phyloP scores from a whole-genome alignment of 2,329 filamentous ascomycete genomes.

The Magnaporthiopsis rhizophila region DNA sequence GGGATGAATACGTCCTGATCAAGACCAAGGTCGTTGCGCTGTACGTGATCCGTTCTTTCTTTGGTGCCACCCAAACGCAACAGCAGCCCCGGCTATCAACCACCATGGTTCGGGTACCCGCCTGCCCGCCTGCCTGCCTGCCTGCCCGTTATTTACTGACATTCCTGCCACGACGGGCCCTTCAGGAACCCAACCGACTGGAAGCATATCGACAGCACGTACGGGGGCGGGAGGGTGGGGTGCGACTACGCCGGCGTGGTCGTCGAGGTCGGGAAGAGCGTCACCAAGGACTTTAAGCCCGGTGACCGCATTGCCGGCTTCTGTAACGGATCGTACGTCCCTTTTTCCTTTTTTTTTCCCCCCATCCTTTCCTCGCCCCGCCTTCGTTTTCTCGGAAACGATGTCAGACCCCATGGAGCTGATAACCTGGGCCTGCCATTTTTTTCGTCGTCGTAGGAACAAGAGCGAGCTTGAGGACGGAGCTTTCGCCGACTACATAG shows the following conservation, averaged over 20 bases:
- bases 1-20: constrained; percentile 20
- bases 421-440: too few relatives aligned
- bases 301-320: constrained; percentile 40
- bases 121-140: too few relatives aligned
- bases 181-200: constrained; percentile 21
- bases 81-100: background rate
- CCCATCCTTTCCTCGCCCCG: too few relatives aligned
- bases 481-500: constrained; percentile 31
- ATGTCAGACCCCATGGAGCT: background rate
- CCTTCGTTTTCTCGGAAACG: too few relatives aligned
- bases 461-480: constrained; percentile 30
- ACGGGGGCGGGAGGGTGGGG: background rate
- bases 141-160: background rate
- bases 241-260: constrained; percentile 40
- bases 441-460: constrained; percentile 18
- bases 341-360: background rate
- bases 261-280: constrained; percentile 33
- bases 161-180: background rate
- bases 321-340: constrained; percentile 25
- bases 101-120: background rate
- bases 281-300: constrained; percentile 32
- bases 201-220: constrained; percentile 14
- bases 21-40: constrained; percentile 17
- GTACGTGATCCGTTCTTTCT: background rate
- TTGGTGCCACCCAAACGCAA: too few relatives aligned